Base-by-base conservation (phyloP, 192 early-diverging fungal genomes). In the Thoreauomyces humboldtii region DNA sequence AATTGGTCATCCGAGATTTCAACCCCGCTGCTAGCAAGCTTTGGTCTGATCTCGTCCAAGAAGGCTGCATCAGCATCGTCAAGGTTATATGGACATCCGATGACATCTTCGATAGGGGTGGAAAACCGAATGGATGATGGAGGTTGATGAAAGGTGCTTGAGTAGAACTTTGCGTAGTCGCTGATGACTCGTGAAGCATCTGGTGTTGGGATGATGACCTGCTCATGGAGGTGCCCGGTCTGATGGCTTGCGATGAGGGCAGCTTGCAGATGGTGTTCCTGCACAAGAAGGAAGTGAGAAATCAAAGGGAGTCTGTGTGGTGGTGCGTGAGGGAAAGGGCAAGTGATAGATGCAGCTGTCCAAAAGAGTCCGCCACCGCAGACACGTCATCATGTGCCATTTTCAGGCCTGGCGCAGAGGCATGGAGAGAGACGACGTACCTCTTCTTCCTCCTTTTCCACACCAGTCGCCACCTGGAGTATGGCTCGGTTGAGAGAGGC, bases 401-500 rank as follows among this genome's bases (percentile, higher is more conserved):
- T 46, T 46, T 46, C 44, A 24, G 44, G 25, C 44, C n/a, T 46
- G 2, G 5, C 2, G 44, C 19, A 22, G 44, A 24, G 44, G 44
- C 5, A 6, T 17, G 44, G 14, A 46, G n/a, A n/a, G 14, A 46
- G 25, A 46, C 25, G 44, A 46, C 85, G 56, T 61, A 89, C 91
- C 77, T 91, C 87, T 70, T 98, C 95, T 77, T 98, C 96, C 65
- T 95, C 96, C 73, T 98, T 96, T 66, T 97, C 94, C 4, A 98
- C 96, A 63, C 96, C 96, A 11, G 94, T 99, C 52, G 91, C 90
- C 42, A 91, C 85, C 60, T 83, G 73, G 25, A 86, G 78, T 11
- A 87, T 77, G 29, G 83, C 71, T 19, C 87, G 71, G 41, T 82
- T 88, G 52, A 86, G 81, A 47, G 83, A 81, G n/a, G 80, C 69